A percentile compares a stretch with the other conserved stretches of the same genome.
Conservation (phyloP, 495 filamentous ascomycete genomes). For the Xylaria nigripes region DNA sequence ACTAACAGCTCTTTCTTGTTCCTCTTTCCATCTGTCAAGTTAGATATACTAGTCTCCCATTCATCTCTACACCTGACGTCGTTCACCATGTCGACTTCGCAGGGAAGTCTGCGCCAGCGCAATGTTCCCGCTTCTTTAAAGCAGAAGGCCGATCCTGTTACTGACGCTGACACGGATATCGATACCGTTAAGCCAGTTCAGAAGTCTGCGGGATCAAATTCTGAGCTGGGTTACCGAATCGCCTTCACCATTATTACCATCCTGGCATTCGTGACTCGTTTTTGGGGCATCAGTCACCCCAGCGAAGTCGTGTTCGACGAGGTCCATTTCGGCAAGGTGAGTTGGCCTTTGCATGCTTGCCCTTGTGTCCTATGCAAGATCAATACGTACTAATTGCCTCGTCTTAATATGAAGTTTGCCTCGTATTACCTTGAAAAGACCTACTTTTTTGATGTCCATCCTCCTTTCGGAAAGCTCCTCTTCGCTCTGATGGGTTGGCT, state of each 20-base stretch:
- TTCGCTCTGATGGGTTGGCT: slow-evolving; percentile 96
- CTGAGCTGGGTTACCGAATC: slow-evolving; percentile 80
- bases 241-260: slow-evolving; percentile 68
- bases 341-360: slow-evolving; percentile 11
- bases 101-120: slow-evolving; percentile 47
- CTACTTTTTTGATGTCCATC: slow-evolving; percentile 99
- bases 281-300: slow-evolving; percentile 90
- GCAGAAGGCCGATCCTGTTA: slow-evolving; percentile 32
- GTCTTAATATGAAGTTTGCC: slow-evolving; percentile 56
- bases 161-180: slow-evolving; percentile 38
- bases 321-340: slow-evolving; percentile 98
- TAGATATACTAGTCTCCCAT: background rate
- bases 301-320: slow-evolving; percentile 98
- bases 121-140: slow-evolving; percentile 38
- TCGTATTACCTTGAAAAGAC: slow-evolving; percentile 96
- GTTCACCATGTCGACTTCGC: slow-evolving; percentile 36
- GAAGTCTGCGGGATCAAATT: slow-evolving; percentile 24
- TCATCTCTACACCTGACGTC: background rate
- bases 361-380: background rate
- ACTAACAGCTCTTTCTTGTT: background rate
- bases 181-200: slow-evolving; percentile 32
- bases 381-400: slow-evolving; percentile 11
- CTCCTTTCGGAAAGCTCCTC: slow-evolving; percentile 85
- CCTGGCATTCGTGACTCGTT: slow-evolving; percentile 82
- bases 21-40: background rate